Conservation (phyloP, 345 rosid genomes). For the Boechera stricta region DNA sequence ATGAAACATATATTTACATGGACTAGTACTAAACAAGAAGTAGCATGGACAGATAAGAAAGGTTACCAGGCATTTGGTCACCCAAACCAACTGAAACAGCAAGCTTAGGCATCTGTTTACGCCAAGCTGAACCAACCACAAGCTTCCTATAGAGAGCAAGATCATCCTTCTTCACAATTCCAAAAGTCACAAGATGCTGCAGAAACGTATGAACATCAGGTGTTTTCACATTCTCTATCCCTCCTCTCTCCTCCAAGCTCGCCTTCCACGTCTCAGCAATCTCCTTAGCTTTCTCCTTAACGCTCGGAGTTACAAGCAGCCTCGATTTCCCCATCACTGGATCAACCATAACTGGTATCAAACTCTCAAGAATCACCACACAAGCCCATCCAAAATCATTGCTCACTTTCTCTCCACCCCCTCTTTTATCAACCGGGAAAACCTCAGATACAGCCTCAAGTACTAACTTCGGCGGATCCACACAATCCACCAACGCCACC, state of each 20-base stretch:
- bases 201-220: constrained; percentile 94
- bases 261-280: constrained; percentile 90
- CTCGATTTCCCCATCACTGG: constrained; percentile 83
- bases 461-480: constrained; percentile 83
- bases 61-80: constrained; percentile 86
- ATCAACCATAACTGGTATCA: constrained; percentile 81
- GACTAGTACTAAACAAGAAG: background rate
- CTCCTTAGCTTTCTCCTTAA: constrained; percentile 69
- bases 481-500: constrained; percentile 64
- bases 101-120: constrained; percentile 96
- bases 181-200: constrained; percentile 90
- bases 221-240: constrained; percentile 89
- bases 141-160: constrained; percentile 83
- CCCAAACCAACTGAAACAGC: constrained; percentile 90
- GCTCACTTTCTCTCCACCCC: constrained; percentile 35
- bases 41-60: background rate
- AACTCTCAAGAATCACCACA: constrained; percentile 76
- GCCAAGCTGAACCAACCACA: constrained; percentile 90
- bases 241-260: constrained; percentile 89
- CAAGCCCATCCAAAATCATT: constrained; percentile 96
- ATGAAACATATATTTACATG: background rate
- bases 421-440: constrained; percentile 74
- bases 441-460: constrained; percentile 83
- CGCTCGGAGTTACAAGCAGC: constrained; percentile 67
- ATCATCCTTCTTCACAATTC: constrained; percentile 79